Evolutionary conservation across 352 stramenopile genomes (phyloP).

Genomic region (Pythium coloratum): DNA sequence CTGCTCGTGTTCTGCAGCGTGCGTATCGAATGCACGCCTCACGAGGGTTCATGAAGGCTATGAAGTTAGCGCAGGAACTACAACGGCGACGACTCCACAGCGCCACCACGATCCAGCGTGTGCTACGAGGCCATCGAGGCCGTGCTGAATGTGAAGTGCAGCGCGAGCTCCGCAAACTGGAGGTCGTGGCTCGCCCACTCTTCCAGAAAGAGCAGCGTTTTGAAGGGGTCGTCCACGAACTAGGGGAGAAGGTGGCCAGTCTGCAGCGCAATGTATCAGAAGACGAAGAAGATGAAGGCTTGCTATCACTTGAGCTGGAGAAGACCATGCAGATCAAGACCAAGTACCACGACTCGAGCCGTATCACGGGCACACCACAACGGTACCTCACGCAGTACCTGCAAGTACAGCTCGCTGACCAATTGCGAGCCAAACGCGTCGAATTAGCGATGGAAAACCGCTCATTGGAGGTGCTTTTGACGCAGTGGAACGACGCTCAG

Average conservation of each 20-base stretch:
- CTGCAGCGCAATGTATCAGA: constrained; percentile 37
- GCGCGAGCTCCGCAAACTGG: constrained; percentile 70
- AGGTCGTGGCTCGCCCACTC: constrained; percentile 70
- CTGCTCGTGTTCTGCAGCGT: constrained; percentile 57
- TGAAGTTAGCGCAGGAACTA: constrained; percentile 47
- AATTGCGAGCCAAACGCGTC: constrained; percentile 71
- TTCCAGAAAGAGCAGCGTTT: constrained; percentile 58
- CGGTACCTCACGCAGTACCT: constrained; percentile 93
- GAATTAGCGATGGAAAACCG: constrained; percentile 57
- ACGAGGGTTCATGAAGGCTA: constrained; percentile 59
- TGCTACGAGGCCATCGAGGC: constrained; percentile 81
- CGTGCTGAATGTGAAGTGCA: constrained; percentile 67
- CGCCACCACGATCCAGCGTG: constrained; percentile 67
- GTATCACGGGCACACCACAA: constrained; percentile 87
- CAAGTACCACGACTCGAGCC: constrained; percentile 84
- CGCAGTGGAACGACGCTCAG: constrained; percentile 58
- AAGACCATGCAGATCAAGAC: constrained; percentile 86
- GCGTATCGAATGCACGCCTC: constrained; percentile 64
- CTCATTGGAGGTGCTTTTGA: constrained; percentile 56
- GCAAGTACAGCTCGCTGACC: constrained; percentile 87
- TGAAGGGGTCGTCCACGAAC: constrained; percentile 40
- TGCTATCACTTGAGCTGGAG: constrained; percentile 67
- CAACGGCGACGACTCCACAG: constrained; percentile 44
- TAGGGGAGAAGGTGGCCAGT: constrained; percentile 49
- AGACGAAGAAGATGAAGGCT: constrained; percentile 56